A percentile compares a stretch with the other conserved stretches of the same genome.
These are phyloP conservation scores for Chaetoceros tenuissimus DNA, from an alignment of 108 stramenopile genomes.

Conservation along the genomic window DNA sequence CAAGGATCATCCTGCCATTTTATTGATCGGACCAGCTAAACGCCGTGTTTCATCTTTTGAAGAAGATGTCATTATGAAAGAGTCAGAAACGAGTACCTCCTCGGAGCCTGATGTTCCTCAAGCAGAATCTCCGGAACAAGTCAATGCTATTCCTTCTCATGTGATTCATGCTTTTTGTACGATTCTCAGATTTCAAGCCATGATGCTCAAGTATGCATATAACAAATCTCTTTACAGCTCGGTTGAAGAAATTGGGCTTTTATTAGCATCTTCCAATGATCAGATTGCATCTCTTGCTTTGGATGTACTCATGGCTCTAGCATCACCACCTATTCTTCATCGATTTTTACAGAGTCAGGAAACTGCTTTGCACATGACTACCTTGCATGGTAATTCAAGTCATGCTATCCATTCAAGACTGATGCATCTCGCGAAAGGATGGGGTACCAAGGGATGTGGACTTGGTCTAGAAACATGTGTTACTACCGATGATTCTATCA, in stretches of 20 bases:
- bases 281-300: constrained; percentile 43
- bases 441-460: constrained; percentile 76
- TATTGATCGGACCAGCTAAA: constrained; percentile 43
- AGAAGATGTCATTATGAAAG: constrained; percentile 8
- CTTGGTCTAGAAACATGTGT: constrained; percentile 71
- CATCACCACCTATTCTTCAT: constrained; percentile 73
- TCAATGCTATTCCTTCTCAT: constrained; percentile 27
- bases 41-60: constrained; percentile 9
- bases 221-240: constrained; percentile 83
- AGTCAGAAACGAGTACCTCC: constrained; percentile 7
- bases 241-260: constrained; percentile 52
- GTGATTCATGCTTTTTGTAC: constrained; percentile 25
- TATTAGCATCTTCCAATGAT: constrained; percentile 72
- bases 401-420: constrained; percentile 45
- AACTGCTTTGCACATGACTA: constrained; percentile 50
- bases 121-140: constrained; percentile 34
- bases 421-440: constrained; percentile 67
- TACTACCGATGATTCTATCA: constrained; percentile 46
- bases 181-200: constrained; percentile 56
- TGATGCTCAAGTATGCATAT: constrained; percentile 65
- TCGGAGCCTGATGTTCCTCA: constrained; percentile 3
- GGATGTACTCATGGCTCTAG: constrained; percentile 43
- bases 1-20: constrained; percentile 42
- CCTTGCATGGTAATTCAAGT: constrained; percentile 35
- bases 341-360: constrained; percentile 50